A percentile compares a stretch with the other conserved stretches of the same genome.
Evolutionary conservation across 495 filamentous ascomycete species (phyloP).

Genomic region (Lasiosphaeria hispida): DNA sequence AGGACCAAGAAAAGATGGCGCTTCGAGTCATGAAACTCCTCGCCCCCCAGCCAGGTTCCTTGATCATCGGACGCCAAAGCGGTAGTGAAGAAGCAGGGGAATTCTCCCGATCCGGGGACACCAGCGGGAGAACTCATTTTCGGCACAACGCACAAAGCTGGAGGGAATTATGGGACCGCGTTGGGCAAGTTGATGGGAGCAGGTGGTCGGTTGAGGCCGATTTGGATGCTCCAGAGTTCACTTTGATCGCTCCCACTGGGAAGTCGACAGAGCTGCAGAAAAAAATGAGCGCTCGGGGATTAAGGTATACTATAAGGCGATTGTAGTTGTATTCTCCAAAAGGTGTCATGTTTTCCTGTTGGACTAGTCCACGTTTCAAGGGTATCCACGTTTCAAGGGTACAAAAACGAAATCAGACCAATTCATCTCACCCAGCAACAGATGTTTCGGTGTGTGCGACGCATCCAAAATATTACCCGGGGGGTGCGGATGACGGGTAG

Average conservation of each 20-base stretch:
- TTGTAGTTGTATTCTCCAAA: neutral
- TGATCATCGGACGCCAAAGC: conserved; percentile 1
- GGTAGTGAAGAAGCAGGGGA: neutral
- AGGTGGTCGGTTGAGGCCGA: conserved; percentile 39
- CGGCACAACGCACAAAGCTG: conserved; percentile 43
- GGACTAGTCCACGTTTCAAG: too few relatives aligned
- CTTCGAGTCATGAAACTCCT: conserved; percentile 36
- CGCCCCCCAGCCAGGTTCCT: neutral
- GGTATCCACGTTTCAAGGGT: too few relatives aligned
- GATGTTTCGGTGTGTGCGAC: too few relatives aligned
- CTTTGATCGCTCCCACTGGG: neutral
- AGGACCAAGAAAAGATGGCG: conserved; percentile 47
- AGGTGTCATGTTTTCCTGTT: too few relatives aligned
- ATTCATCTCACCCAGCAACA: too few relatives aligned
- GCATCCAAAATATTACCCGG: too few relatives aligned
- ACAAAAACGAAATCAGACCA: too few relatives aligned
- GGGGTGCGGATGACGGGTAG: too few relatives aligned
- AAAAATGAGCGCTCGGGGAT: conserved; percentile 5
- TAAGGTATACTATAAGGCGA: conserved; percentile 6
- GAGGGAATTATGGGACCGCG: conserved; percentile 45
- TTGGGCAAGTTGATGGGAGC: conserved; percentile 40
- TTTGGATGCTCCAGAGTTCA: conserved; percentile 25
- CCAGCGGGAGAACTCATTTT: conserved; percentile 21
- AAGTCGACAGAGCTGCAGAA: conserved; percentile 4
- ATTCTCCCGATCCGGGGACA: neutral